Conservation (phyloP, 2,329 filamentous ascomycete genomes). For the Venturia nashicola region DNA sequence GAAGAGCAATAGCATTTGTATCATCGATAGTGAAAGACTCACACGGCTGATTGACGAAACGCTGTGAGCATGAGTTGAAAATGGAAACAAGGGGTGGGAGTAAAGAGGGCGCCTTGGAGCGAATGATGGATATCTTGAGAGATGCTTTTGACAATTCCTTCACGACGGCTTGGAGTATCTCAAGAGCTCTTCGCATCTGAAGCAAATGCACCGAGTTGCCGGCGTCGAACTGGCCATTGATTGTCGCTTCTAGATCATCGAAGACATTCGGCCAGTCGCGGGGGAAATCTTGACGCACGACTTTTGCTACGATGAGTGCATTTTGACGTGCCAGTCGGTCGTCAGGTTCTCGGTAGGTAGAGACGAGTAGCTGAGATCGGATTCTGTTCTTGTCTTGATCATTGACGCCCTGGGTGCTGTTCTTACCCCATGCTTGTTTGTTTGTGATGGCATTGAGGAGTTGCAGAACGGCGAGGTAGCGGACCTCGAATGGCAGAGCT, state of each 20-base stretch:
- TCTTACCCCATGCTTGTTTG: constrained; percentile 7
- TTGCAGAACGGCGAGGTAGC: constrained; percentile 84
- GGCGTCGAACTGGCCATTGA: not conserved
- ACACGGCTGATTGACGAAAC: not conserved
- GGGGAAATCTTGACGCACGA: constrained; percentile 81
- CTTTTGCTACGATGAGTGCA: constrained; percentile 75
- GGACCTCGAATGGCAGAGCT: constrained; percentile 61
- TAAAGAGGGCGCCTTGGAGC: constrained; percentile 69
- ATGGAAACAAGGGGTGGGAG: constrained; percentile 68
- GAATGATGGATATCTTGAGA: constrained; percentile 62
- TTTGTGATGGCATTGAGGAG: constrained; percentile 28
- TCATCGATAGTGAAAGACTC: constrained; percentile 37
- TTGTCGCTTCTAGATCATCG: constrained; percentile 21
- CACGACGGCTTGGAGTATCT: constrained; percentile 71
- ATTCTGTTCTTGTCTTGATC: constrained; percentile 60
- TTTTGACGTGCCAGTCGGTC: constrained; percentile 72
- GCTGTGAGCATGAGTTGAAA: constrained; percentile 36
- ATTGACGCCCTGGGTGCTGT: not conserved
- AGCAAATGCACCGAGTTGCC: constrained; percentile 39
- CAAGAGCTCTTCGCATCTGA: constrained; percentile 58
- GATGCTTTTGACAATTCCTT: constrained; percentile 82
- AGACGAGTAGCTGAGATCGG: constrained; percentile 60
- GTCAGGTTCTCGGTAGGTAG: constrained; percentile 66
- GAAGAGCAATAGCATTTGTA: constrained; percentile 10
- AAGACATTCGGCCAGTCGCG: constrained; percentile 55